Base-by-base conservation (phyloP, 2,329 filamentous ascomycete species). In the Helotiales sp. region DNA sequence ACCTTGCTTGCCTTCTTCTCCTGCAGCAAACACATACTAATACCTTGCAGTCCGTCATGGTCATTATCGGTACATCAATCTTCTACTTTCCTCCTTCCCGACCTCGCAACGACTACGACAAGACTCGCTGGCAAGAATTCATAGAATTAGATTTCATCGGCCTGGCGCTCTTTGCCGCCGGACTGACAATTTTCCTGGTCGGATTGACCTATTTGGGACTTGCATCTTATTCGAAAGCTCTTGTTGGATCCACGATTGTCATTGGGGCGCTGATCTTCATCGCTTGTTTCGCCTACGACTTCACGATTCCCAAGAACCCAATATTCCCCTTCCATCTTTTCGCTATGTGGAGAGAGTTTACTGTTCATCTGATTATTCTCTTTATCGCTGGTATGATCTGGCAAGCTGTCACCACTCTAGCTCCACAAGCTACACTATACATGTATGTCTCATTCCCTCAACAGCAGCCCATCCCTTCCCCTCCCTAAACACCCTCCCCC, bases 51-150 rank as follows among this genome's bases (percentile, higher is more conserved):
- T 73, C 71, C 29, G 70, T 68, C 19, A 54, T 77, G 22, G 70
- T 73, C 3, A 64, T 77, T 1, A 64, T 72, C 2, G 70, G 79
- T 5, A 79, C 74, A 48, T 67, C 69, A 24, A 71, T 78, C 60
- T 76, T 78, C 55, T 81, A 80, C 68, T 74, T 75, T 60, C 79
- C 77, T 27, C 78, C 79, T 0, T 74, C 73, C 6, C 78, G 74
- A 65, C 66, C 73, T 40, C 74, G 75, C 65, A 71, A 77, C 17
- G 74, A 79, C 57, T 67, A 74, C 33, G 64, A 64, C 34, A 75
- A 74, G 63, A 70, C 71, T 3, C 67, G 69, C 30, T 66, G 71
- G 66, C 68, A 76, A 62, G 71, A 74, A 63, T 64, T 77, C 49
- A 75, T 72, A 60, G 72, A 76, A 51, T 71, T 83, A 17, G 81